phyloP scores from a whole-genome alignment of 306 rosid genomes.

The Casuarina cunninghamiana region DNA sequence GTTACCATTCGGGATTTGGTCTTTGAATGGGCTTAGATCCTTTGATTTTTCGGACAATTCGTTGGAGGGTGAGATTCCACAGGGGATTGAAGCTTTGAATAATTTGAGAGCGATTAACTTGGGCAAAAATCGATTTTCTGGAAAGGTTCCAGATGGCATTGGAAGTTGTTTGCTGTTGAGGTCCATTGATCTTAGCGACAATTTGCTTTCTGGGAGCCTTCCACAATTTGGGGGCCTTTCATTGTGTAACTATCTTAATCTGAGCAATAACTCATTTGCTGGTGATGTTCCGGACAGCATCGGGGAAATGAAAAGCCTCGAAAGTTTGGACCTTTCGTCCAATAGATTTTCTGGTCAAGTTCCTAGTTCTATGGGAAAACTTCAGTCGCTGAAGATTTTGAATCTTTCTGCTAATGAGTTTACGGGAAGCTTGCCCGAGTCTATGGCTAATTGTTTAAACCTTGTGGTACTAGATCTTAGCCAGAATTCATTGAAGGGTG shows the following conservation, averaged over 20 bases:
- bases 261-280: slow-evolving; percentile 58
- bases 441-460: slow-evolving; percentile 55
- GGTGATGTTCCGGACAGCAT: slow-evolving; percentile 84
- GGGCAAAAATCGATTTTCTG: slow-evolving; percentile 66
- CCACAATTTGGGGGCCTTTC: slow-evolving; percentile 68
- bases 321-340: slow-evolving; percentile 68
- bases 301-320: slow-evolving; percentile 73
- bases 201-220: slow-evolving; percentile 60
- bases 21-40: slow-evolving; percentile 74
- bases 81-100: slow-evolving; percentile 53
- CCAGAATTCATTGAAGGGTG: slow-evolving; percentile 67
- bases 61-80: slow-evolving; percentile 70
- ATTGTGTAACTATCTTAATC: slow-evolving; percentile 58
- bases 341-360: slow-evolving; percentile 72
- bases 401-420: slow-evolving; percentile 72
- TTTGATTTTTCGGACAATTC: slow-evolving; percentile 72
- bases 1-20: slow-evolving; percentile 71
- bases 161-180: slow-evolving; percentile 89
- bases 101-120: slow-evolving; percentile 66
- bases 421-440: slow-evolving; percentile 67
- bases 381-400: slow-evolving; percentile 59
- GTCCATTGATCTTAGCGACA: slow-evolving; percentile 79
- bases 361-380: slow-evolving; percentile 68
- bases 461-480: slow-evolving; percentile 71
- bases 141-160: slow-evolving; percentile 68